phyloP scores from a whole-genome alignment of 495 filamentous ascomycete species.

The Aspergillus biplanus region DNA sequence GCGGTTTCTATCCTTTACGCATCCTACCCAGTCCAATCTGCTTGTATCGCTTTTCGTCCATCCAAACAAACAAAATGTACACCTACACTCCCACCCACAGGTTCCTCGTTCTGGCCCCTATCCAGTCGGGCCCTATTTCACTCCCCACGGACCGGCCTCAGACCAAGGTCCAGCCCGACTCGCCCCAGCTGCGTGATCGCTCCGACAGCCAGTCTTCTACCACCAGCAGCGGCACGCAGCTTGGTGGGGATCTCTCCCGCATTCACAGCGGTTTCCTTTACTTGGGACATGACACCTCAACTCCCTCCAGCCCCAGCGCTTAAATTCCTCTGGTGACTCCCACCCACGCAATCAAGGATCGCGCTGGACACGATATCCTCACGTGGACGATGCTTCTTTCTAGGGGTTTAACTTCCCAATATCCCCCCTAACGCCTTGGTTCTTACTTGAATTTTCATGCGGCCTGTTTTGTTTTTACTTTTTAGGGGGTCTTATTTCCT shows the following conservation, averaged over 20 bases:
- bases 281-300: constrained; percentile 31
- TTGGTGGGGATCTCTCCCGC: constrained; percentile 22
- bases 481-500: constrained; percentile 1
- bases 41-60: constrained; percentile 15
- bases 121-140: constrained; percentile 39
- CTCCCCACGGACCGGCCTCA: constrained; percentile 30
- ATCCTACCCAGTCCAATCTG: neutral
- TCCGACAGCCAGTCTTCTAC: constrained; percentile 25
- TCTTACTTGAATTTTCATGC: constrained; percentile 15
- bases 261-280: constrained; percentile 38
- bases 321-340: constrained; percentile 9
- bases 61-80: constrained; percentile 38
- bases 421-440: neutral
- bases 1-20: constrained; percentile 7
- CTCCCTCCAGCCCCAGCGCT: constrained; percentile 8
- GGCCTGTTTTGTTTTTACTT: constrained; percentile 5
- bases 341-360: constrained; percentile 21
- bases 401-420: constrained; percentile 10
- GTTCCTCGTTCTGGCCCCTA: constrained; percentile 47
- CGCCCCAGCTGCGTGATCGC: constrained; percentile 8
- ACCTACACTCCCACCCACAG: constrained; percentile 38
- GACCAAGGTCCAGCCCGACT: constrained; percentile 16
- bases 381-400: constrained; percentile 11
- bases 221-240: constrained; percentile 20
- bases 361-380: constrained; percentile 32